Evolutionary conservation across 2,329 filamentous ascomycete species (phyloP).

Genomic region (Onygena corvina): DNA sequence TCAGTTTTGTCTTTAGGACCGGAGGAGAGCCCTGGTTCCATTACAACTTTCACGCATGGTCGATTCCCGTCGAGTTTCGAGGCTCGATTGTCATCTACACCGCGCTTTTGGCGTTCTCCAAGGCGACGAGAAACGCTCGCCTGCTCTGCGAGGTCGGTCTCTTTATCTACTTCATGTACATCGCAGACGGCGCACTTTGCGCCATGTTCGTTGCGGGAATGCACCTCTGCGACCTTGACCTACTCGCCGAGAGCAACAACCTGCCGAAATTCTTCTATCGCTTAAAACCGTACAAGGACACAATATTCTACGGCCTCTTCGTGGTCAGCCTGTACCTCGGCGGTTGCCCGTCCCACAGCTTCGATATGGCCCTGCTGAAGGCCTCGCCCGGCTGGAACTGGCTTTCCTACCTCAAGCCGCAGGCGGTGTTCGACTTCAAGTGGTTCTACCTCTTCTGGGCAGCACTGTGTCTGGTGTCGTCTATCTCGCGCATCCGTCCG

Average conservation of each 20-base stretch:
- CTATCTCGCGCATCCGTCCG: slow-evolving; percentile 30
- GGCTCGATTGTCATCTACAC: slow-evolving; percentile 55
- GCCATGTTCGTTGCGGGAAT: slow-evolving; percentile 51
- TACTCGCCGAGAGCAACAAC: slow-evolving; percentile 40
- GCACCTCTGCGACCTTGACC: slow-evolving; percentile 50
- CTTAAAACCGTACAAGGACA: slow-evolving; percentile 39
- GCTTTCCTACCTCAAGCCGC: slow-evolving; percentile 50
- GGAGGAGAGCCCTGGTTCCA: slow-evolving; percentile 46
- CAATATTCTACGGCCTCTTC: slow-evolving; percentile 45
- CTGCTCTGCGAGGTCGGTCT: slow-evolving; percentile 44
- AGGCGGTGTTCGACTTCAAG: slow-evolving; percentile 44
- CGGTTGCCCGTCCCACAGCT: slow-evolving; percentile 46
- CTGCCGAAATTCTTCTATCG: slow-evolving; percentile 40
- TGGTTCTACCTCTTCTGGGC: slow-evolving; percentile 37
- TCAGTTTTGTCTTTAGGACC: slow-evolving; percentile 52
- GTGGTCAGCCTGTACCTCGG: slow-evolving; percentile 45
- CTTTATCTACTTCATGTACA: slow-evolving; percentile 54
- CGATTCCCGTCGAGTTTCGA: slow-evolving; percentile 51
- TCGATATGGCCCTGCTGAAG: slow-evolving; percentile 39
- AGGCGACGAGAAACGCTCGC: slow-evolving; percentile 43
- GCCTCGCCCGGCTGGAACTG: slow-evolving; percentile 50
- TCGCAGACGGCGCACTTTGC: slow-evolving; percentile 53
- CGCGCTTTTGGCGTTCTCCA: slow-evolving; percentile 44
- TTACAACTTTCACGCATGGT: slow-evolving; percentile 52
- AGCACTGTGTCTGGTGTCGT: slow-evolving; percentile 32